phyloP scores from a whole-genome alignment of 2,329 filamentous ascomycete species.

The Trichoderma sp. region DNA sequence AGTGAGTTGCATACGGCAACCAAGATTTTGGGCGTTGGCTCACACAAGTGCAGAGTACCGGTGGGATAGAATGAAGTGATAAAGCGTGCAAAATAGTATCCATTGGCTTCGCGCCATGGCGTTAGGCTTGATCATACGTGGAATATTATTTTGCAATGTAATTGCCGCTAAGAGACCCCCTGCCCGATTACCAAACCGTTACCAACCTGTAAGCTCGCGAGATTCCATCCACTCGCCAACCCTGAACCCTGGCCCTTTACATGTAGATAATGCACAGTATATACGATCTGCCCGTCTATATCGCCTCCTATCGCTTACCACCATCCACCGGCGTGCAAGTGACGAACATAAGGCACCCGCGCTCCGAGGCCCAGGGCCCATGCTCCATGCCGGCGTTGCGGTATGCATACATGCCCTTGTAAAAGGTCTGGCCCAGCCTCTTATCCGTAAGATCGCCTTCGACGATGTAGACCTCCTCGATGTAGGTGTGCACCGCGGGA shows the following conservation, averaged over 20 bases:
- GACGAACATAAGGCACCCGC: slow-evolving; percentile 41
- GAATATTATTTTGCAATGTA: slow-evolving; percentile 10
- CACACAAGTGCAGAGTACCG: not conserved
- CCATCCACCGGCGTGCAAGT: slow-evolving; percentile 8
- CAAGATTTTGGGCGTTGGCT: not conserved
- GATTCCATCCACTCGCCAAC: not conserved
- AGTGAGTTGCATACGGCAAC: not conserved
- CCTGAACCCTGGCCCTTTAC: not conserved
- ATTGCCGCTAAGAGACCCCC: not conserved
- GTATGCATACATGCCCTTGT: slow-evolving; percentile 46
- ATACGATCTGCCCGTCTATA: not conserved
- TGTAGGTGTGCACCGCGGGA: slow-evolving; percentile 43
- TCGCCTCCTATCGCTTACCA: not conserved
- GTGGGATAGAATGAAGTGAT: not conserved
- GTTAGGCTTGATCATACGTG: slow-evolving; percentile 13
- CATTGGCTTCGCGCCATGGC: not conserved
- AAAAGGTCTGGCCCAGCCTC: slow-evolving; percentile 38
- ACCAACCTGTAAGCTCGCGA: not conserved
- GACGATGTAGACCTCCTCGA: slow-evolving; percentile 46
- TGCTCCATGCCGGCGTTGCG: slow-evolving; percentile 46
- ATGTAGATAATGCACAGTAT: not conserved
- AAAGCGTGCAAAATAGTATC: not conserved
- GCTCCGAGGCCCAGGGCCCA: slow-evolving; percentile 43
- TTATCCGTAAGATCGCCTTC: slow-evolving; percentile 43
- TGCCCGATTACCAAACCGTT: not conserved